Base-by-base conservation (phyloP, 2,329 filamentous ascomycete species). In the Stachybotrys chlorohalonatus region DNA sequence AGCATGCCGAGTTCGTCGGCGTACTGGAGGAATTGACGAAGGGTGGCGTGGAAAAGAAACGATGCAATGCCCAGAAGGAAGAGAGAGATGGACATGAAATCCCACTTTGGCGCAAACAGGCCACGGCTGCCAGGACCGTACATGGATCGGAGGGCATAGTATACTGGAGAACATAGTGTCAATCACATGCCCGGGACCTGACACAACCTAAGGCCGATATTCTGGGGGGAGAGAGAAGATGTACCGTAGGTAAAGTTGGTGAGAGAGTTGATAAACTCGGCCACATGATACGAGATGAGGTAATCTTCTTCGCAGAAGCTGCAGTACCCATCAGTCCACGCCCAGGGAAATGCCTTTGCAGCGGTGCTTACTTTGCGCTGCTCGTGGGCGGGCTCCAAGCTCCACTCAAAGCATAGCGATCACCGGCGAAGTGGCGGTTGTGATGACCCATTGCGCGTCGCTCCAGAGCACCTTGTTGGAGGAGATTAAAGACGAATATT, bases 1-100 rank as follows among this genome's bases (percentile, higher is more conserved):
- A 83, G 73, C 81, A 83, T 83, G 53, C 78, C 77, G n/a, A 83
- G 67, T 60, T 84, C 81, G 59, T 84, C 81, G 58, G 73, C 74
- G 56, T 75, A 75, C 58, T 78, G 70, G 6, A 73, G 63, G 1
- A 62, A 62, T 51, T 74, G 72, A 53, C 68, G 73, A 16, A 78
- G 67, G 7, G 72, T 71, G 36, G 73, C 74, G 58, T 78, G 76
- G 60, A 73, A 78, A 11, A 70, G 52, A 51, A 72, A 70, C 1
- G 75, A 79, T 31, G 66, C 66, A 47, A 75, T 52, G 53, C 76
- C 75, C 39, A 77, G 68, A 7, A 68, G 47, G 39, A 76, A 58
- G 32, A 76, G 69, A 6, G 71, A 68, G 30, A 70, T 11, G 24
- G 75, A 71, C 64, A 75, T 71, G 54, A 72, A 70, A 59, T 78